Percentiles rank a stretch among this genome's conserved stretches.
Evolutionary conservation across 345 rosid genomes (phyloP).

Genomic region (Salix suchowensis): DNA sequence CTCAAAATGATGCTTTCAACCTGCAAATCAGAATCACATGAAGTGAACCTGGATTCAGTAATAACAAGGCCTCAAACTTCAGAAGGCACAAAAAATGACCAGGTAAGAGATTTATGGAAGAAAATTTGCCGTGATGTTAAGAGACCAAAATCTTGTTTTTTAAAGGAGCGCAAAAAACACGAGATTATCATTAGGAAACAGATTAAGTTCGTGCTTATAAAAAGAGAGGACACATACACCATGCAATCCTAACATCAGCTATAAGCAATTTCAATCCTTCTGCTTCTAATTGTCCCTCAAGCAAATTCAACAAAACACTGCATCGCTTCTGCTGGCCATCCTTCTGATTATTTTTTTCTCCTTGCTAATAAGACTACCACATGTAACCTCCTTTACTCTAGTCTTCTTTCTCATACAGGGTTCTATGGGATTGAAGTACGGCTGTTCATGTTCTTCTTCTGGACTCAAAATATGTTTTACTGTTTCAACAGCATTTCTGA

Average conservation of each 20-base stretch:
- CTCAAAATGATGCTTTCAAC: conserved; percentile 88
- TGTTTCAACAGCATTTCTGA: not conserved
- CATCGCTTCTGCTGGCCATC: not conserved
- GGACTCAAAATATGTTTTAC: not conserved
- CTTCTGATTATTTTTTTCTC: not conserved
- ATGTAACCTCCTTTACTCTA: not conserved
- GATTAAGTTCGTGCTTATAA: not conserved
- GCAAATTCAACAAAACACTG: not conserved
- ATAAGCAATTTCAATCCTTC: not conserved
- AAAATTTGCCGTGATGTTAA: not conserved
- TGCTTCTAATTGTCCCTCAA: not conserved
- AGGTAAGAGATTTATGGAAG: not conserved
- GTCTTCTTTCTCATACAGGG: not conserved
- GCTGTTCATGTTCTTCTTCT: not conserved
- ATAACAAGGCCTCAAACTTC: not conserved
- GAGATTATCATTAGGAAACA: not conserved
- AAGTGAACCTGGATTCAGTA: not conserved
- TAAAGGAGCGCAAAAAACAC: not conserved
- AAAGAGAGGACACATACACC: not conserved
- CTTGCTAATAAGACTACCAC: not conserved
- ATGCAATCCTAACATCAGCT: not conserved
- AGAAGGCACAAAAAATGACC: not conserved
- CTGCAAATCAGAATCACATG: conserved; percentile 27
- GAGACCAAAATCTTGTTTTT: not conserved
- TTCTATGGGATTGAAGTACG: not conserved